Percentiles rank a stretch among this genome's conserved stretches.
Evolutionary conservation across 1,284 basidiomycete species (phyloP).

Genomic region (Ganoderma lingzhi): DNA sequence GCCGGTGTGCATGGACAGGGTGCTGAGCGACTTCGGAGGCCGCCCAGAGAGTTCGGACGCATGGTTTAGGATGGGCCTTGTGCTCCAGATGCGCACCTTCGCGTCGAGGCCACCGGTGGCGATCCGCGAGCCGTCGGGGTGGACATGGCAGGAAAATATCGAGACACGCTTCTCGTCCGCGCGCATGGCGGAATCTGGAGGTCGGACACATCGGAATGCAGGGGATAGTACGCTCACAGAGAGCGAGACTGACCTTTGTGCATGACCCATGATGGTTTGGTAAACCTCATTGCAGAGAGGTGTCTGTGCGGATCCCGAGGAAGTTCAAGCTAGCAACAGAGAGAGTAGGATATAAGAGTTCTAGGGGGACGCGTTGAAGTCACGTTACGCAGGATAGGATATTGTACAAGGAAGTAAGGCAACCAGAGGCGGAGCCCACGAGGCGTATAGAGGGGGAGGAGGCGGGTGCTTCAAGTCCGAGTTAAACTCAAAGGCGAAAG

Average conservation of each 20-base stretch:
- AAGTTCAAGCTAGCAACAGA: neutral
- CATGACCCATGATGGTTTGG: slow-evolving; percentile 80
- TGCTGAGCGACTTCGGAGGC: slow-evolving; percentile 89
- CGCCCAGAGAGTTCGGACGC: slow-evolving; percentile 77
- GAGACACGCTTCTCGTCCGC: slow-evolving; percentile 71
- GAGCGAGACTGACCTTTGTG: slow-evolving; percentile 57
- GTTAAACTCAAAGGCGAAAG: neutral
- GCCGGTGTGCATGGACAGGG: slow-evolving; percentile 93
- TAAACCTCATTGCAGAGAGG: slow-evolving; percentile 64
- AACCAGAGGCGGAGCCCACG: neutral
- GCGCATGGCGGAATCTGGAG: slow-evolving; percentile 38
- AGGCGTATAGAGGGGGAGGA: neutral
- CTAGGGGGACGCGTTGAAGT: neutral
- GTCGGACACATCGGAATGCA: neutral
- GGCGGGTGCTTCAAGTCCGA: neutral
- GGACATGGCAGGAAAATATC: slow-evolving; percentile 94
- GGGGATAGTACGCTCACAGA: neutral
- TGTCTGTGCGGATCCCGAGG: neutral
- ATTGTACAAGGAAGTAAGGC: neutral
- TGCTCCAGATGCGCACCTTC: slow-evolving; percentile 98
- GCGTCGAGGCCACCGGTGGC: slow-evolving; percentile 96
- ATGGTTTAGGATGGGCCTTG: slow-evolving; percentile 86
- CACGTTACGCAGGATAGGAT: neutral
- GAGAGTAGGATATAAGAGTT: neutral
- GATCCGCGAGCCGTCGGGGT: slow-evolving; percentile 95